Evolutionary conservation across 805 yeast genomes (phyloP).

Genomic region (Candida taoyuanica): DNA sequence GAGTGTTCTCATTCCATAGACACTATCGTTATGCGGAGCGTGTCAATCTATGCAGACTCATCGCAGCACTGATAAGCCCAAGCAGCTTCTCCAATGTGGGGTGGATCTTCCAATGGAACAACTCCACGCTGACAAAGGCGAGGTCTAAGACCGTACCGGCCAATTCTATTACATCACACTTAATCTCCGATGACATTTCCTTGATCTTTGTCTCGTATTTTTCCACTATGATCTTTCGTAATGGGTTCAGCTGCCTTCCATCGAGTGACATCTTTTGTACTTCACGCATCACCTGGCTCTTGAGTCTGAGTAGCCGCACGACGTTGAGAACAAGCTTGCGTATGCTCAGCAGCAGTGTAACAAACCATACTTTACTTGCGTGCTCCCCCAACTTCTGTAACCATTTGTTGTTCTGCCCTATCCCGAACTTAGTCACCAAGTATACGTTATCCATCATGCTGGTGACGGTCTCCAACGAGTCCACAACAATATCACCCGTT

Average conservation of each 20-base stretch:
- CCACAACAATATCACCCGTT: constrained; percentile 12
- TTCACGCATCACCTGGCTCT: constrained; percentile 7
- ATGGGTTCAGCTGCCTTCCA: constrained; percentile 2
- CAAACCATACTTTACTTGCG: constrained; percentile 20
- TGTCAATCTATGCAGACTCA: constrained; percentile 19
- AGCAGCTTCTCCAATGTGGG: constrained; percentile 14
- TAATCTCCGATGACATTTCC: constrained; percentile 12
- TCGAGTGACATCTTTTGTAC: constrained; percentile 7
- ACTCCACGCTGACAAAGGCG: constrained; percentile 18
- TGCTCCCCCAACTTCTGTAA: constrained; percentile 3
- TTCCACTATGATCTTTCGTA: constrained; percentile 11
- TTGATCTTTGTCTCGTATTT: constrained; percentile 13
- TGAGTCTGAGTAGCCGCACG: constrained; percentile 6
- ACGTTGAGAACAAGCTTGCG: constrained; percentile 8
- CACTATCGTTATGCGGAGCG: constrained; percentile 24
- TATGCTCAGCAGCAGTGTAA: constrained; percentile 15
- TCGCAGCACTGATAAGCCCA: constrained; percentile 12
- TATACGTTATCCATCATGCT: constrained; percentile 20
- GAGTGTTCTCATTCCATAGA: too few relatives aligned
- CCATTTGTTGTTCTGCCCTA: constrained; percentile 6
- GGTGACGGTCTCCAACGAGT: constrained; percentile 18
- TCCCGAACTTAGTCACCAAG: constrained; percentile 16
- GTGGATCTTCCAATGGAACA: constrained; percentile 15
- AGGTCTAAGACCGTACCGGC: constrained; percentile 20
- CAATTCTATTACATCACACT: constrained; percentile 9